Percentiles rank a stretch among this genome's conserved stretches.
phyloP scores from a whole-genome alignment of 2,329 filamentous ascomycete genomes.

The Aspergillus transmontanensis region DNA sequence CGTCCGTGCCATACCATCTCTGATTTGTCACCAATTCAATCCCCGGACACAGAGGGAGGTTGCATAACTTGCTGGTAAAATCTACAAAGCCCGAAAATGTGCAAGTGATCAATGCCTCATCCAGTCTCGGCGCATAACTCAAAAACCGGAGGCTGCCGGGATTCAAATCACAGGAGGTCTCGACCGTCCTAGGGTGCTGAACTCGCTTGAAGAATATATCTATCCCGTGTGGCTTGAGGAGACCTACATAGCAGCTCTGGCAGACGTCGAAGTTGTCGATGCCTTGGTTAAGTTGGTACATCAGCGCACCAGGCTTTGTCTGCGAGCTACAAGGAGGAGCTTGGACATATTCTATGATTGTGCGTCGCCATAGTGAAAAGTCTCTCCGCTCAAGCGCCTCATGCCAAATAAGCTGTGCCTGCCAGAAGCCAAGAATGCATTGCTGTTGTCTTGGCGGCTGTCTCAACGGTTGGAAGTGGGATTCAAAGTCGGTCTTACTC shows the following conservation, averaged over 20 bases:
- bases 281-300: not conserved
- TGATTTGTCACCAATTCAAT: not conserved
- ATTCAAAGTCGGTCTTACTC: not conserved
- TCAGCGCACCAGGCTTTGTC: not conserved
- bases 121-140: not conserved
- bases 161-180: not conserved
- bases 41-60: not conserved
- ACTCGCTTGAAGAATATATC: not conserved
- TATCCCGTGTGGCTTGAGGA: not conserved
- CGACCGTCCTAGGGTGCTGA: not conserved
- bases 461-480: not conserved
- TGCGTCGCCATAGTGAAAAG: not conserved
- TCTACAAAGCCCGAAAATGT: not conserved
- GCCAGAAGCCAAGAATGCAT: not conserved
- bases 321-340: not conserved
- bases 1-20: not conserved
- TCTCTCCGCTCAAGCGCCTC: not conserved
- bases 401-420: not conserved
- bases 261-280: not conserved
- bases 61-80: not conserved
- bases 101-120: not conserved
- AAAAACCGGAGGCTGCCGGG: not conserved
- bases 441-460: not conserved
- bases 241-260: not conserved
- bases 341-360: not conserved